Evolutionary conservation across 2,329 filamentous ascomycete genomes (phyloP), one percentile per base, ranked within the genome.

Genomic region (Massarina eburnea): DNA sequence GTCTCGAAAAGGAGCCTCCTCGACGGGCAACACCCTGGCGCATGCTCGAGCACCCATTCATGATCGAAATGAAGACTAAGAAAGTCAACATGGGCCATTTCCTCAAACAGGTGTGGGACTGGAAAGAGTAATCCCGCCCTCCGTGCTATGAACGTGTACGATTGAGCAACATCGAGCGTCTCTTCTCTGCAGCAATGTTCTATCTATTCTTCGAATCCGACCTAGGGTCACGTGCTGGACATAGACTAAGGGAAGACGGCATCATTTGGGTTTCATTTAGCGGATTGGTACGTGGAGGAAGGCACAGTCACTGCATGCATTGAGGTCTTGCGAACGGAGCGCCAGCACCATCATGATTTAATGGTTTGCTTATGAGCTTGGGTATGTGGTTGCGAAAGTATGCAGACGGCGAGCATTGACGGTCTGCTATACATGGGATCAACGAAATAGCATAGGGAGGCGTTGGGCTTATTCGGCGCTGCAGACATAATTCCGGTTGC

Each of bases 11-110:
- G 74, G 90, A 96, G 59, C 85, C 89, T 17, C 81, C 80, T 46
- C 84, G 91, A 63, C 81, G 94, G 67, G 94, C 92, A 22, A 95
- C 89, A 48, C 94, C 94, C 10, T 99, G 94, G 94, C 89, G 92
- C 63, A 99, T 99, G 91, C 82, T 96, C 54, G 94, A 99, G 67
- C 94, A 99, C 73, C 94, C 94, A 2, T 99, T 94, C 94, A 96
- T 99, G 86, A 77, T 89, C 33, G 94, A 99, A 64, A 97, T 97
- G 89, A 87, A 86, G 63, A 80, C 83, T 43, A 97, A 96, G 78
- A 89, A 94, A 59, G 94, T 99, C 68, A 97, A 97, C 73, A 97
- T 99, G 91, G 84, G 84, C 55, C 88, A 91, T 63, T 99, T 96
- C 72, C 80, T 99, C 48, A 84, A 86, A 50, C 91, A 94, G 61